phyloP scores from a whole-genome alignment of 495 filamentous ascomycete genomes.

The Xylaria nigripes region DNA sequence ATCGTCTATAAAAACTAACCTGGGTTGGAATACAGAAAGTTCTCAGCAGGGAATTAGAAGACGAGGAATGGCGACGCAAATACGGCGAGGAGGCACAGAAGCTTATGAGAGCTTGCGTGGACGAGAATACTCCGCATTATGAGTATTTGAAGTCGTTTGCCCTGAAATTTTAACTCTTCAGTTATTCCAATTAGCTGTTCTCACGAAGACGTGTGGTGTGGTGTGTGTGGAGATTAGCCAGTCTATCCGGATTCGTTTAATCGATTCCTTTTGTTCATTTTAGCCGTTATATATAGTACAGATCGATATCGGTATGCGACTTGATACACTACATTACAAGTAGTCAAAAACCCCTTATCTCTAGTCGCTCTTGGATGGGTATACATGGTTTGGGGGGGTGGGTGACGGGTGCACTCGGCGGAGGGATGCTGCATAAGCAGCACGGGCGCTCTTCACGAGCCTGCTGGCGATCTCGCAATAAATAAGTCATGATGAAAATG shows the following conservation, averaged over 20 bases:
- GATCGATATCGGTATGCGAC: conserved; percentile 4
- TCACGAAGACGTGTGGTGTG: background rate
- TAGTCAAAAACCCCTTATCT: background rate
- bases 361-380: conserved; percentile 1
- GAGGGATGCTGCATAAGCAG: background rate
- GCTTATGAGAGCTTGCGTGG: conserved; percentile 66
- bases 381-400: conserved; percentile 1
- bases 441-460: background rate
- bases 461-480: background rate
- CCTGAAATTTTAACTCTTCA: conserved; percentile 46
- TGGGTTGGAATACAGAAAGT: conserved; percentile 22
- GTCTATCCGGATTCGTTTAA: background rate
- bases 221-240: background rate
- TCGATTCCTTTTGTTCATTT: background rate
- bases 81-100: conserved; percentile 70
- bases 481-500: background rate
- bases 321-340: conserved; percentile 18
- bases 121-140: conserved; percentile 76
- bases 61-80: conserved; percentile 72
- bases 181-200: background rate
- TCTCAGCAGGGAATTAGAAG: conserved; percentile 50
- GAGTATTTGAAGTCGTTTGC: conserved; percentile 88
- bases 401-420: conserved; percentile 6
- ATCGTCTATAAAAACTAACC: background rate
- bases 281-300: conserved; percentile 14